Evolutionary conservation across 495 filamentous ascomycete genomes (phyloP), one percentile per base, ranked within the genome.

Genomic region (Daldinia loculata): DNA sequence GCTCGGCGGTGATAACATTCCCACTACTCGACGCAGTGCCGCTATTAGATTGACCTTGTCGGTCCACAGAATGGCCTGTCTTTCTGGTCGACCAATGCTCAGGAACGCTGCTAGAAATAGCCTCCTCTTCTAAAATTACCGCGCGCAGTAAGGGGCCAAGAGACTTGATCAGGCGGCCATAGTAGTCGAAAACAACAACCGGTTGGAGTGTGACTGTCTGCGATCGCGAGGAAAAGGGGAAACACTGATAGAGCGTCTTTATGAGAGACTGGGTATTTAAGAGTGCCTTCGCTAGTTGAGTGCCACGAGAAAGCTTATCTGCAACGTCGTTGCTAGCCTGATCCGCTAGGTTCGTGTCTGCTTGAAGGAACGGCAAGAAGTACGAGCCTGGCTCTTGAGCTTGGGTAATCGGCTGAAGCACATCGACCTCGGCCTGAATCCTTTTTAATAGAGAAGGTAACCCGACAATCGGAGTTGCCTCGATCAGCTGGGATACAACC

Each of bases 141-240:
- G 88, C 88, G 30, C 91, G 88, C 64, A 96, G 86, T 30, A 99
- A 82, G 29, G 87, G 86, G 8, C 93, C 93, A 15, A 98, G 84
- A 34, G 86, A 87, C 51, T 86, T 84, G 48, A 95, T 84, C 19
- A 97, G 80, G 24, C 81, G 77, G 39, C 83, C 80, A 76, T 95
- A 97, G 66, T 90, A 88, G 77, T 98, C 94, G 24, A 89, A 89
- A 45, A 96, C 83, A 70, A 94, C 94, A 66, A 95, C 87, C 55
- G 88, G 87, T 61, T 84, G 84, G 88, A 97, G 41, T 83, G 83
- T 70, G 27, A 79, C 67, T 9, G 77, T 76, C 26, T 71, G 67
- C 5, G 74, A 70, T 53, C 81, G 65, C 39, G 75, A 76, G 52
- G 92, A 80, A 87, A 90, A 78, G 83, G 90, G 89, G 74, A 93